Percentiles rank a stretch among this genome's conserved stretches.
Conservation (phyloP, 2,329 filamentous ascomycete species). For the Cordyceps fumosorosea region DNA sequence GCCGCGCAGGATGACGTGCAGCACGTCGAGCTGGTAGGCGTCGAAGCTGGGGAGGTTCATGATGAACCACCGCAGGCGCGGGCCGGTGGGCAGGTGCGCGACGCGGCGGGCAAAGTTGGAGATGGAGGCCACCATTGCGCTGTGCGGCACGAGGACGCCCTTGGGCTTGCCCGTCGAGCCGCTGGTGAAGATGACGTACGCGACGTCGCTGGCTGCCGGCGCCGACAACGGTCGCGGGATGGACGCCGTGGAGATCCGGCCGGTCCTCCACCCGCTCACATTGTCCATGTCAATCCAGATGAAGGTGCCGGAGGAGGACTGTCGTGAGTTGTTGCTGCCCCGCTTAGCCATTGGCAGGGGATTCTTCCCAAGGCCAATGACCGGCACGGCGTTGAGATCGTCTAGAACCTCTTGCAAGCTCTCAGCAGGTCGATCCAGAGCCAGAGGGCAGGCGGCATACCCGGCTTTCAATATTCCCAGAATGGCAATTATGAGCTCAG, state of each 20-base stretch:
- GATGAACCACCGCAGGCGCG: conserved; percentile 5
- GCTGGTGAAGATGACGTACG: conserved; percentile 39
- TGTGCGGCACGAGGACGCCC: conserved; percentile 69
- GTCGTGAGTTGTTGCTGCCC: conserved; percentile 15
- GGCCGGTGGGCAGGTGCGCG: background rate
- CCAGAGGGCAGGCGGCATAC: background rate
- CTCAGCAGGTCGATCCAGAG: background rate
- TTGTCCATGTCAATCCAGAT: conserved; percentile 8
- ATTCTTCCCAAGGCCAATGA: conserved; percentile 17
- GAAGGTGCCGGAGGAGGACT: conserved; percentile 14
- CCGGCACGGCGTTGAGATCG: background rate
- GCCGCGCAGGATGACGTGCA: background rate
- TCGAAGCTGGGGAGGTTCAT: conserved; percentile 9
- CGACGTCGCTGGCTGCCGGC: conserved; percentile 21
- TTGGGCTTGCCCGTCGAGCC: conserved; percentile 43
- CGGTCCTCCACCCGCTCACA: background rate
- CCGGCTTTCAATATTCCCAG: conserved; percentile 14
- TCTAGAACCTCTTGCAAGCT: background rate
- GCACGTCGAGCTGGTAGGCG: background rate
- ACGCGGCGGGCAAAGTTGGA: background rate
- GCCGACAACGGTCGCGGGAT: background rate
- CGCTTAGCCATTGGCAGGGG: conserved; percentile 2
- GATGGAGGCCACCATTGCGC: conserved; percentile 25
- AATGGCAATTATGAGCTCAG: conserved; percentile 9
- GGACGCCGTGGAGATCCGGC: background rate